These are phyloP conservation scores for Oryza australiensis DNA, from an alignment of 176 grass and related monocot genomes.

Conservation along the genomic window DNA sequence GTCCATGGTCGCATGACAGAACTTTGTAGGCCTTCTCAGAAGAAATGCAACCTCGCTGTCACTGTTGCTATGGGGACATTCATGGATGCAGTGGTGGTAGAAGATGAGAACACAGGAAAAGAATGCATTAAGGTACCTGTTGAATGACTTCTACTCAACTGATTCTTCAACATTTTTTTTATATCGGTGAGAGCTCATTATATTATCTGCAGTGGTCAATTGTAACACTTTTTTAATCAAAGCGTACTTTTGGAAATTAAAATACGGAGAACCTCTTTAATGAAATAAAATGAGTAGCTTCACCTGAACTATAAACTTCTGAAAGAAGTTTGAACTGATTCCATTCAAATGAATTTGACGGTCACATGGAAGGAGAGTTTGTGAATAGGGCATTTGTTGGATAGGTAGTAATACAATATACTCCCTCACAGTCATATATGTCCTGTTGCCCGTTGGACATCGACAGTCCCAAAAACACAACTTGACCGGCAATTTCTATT, in stretches of 20 bases:
- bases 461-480: not conserved
- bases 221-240: not conserved
- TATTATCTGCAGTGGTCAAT: not conserved
- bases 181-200: not conserved
- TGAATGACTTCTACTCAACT: conserved; percentile 17
- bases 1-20: conserved; percentile 99
- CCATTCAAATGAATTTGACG: not conserved
- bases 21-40: conserved; percentile 92
- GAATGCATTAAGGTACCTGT: conserved; percentile 92
- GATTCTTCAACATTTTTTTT: conserved; percentile 7
- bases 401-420: not conserved
- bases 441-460: not conserved
- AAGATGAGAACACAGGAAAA: conserved; percentile 97
- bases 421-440: too few species aligned
- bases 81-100: conserved; percentile 97
- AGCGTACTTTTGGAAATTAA: not conserved
- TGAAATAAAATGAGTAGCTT: not conserved
- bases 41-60: conserved; percentile 98
- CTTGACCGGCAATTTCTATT: not conserved
- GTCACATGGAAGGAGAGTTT: conserved; percentile 15
- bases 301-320: not conserved
- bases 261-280: conserved; percentile 19
- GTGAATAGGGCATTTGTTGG: not conserved
- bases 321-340: conserved; percentile 22
- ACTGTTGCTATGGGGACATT: conserved; percentile 99